Evolutionary conservation across 345 rosid species (phyloP), one percentile per base, ranked within the genome.

Genomic region (Linum lewisii): DNA sequence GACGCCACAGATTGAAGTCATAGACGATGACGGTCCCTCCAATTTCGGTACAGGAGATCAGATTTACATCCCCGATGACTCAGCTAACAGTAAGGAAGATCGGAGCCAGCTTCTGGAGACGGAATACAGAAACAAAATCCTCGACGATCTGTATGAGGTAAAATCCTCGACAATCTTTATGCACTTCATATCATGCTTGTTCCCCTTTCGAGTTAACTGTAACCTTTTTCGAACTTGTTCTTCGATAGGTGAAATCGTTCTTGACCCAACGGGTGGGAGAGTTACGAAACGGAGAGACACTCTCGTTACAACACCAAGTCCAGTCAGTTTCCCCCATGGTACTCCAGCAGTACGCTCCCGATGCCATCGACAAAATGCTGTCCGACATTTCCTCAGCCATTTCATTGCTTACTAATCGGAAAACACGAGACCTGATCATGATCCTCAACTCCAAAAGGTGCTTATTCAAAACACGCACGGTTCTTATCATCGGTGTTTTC

Each of bases 381-480:
- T 78, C 75, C 42, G 83, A 77, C 62, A 73, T 93, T 70, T 78
- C 86, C 52, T 66, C 60, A 54, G 88, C 81, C 67, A 84, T 89
- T 59, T 76, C 90, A 24, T 72, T 89, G 73, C 80, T 93, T 64
- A 86, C 99, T 62, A 85, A 85, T 69, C 80, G 77, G 75, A 93
- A 85, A 81, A 81, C 87, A 14, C 75, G 90, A 54, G 97, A 93
- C 73, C 69, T 82, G 67, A 85, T 93, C 73, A 82, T 89, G 97
- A 81, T 93, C 66, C 88, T 87, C 61, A 93, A 93, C 86, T 93
- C 97, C 70, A 93, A 69, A 77, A 85, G 99, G 99, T 88, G 56
- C 53, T n/a, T 51, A n/a, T 21, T 60, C 7, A 29, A 74, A 57
- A 61, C 62, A 38, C 47, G 32, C n/a, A 24, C 23, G 44, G 7